phyloP scores from a whole-genome alignment of 2,329 filamentous ascomycete genomes.

The Massarina eburnea region DNA sequence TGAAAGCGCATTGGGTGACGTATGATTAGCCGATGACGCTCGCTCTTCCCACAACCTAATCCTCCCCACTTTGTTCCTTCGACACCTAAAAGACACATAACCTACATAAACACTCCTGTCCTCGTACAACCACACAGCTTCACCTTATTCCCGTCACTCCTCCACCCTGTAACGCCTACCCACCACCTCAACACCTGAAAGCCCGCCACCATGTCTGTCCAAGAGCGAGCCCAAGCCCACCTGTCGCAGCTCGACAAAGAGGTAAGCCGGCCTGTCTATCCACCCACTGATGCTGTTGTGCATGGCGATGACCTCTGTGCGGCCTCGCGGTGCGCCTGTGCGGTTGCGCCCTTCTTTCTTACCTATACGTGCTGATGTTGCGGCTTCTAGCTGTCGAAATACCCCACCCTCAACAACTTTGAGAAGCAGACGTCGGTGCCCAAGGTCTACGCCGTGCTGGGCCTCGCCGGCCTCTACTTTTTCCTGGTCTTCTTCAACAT shows the following conservation, averaged over 20 bases:
- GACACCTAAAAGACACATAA: too few relatives aligned
- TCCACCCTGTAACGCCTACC: conserved; percentile 2
- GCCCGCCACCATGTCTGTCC: conserved; percentile 66
- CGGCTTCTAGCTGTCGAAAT: conserved; percentile 73
- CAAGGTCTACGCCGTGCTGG: conserved; percentile 82
- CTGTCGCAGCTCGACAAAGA: conserved; percentile 80
- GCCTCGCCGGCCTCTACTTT: conserved; percentile 77
- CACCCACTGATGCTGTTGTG: background rate
- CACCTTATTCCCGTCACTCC: conserved; percentile 7
- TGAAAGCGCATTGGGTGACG: conserved; percentile 32
- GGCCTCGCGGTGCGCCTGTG: background rate
- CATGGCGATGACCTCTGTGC: background rate
- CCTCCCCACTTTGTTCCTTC: too few relatives aligned
- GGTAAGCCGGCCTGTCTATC: conserved; percentile 55
- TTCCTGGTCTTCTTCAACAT: conserved; percentile 93
- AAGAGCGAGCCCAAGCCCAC: conserved; percentile 76
- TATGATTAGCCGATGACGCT: conserved; percentile 38
- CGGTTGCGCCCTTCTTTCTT: background rate
- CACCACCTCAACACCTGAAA: conserved; percentile 6
- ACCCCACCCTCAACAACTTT: conserved; percentile 79
- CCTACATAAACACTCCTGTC: background rate
- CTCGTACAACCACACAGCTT: conserved; percentile 1
- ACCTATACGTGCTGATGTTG: conserved; percentile 24
- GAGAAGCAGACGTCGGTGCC: conserved; percentile 82
- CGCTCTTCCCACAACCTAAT: conserved; percentile 17